Percentiles rank a stretch among this genome's conserved stretches.
Evolutionary conservation across 1,284 basidiomycete species (phyloP).

Genomic region (Apiotrichum gracile): DNA sequence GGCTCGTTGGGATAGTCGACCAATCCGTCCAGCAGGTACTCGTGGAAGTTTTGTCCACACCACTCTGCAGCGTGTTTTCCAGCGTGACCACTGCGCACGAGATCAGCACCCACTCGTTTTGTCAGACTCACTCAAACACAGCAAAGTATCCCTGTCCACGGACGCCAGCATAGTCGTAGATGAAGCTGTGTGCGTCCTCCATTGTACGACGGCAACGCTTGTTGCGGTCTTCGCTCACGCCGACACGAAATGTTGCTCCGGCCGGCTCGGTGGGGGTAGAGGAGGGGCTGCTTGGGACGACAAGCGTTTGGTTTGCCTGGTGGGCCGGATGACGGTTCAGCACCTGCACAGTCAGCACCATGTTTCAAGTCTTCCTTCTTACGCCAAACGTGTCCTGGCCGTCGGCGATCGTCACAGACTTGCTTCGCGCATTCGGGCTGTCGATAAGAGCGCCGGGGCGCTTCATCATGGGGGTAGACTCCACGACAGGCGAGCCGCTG

Average conservation of each 20-base stretch:
- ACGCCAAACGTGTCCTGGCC: slow-evolving; percentile 69
- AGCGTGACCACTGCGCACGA: slow-evolving; percentile 67
- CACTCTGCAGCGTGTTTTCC: slow-evolving; percentile 98
- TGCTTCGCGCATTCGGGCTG: slow-evolving; percentile 62
- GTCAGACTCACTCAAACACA: slow-evolving; percentile 66
- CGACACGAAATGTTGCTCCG: slow-evolving; percentile 57
- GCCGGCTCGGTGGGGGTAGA: background rate
- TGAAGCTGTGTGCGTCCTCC: slow-evolving; percentile 96
- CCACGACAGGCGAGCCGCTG: slow-evolving; percentile 11
- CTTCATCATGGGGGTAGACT: slow-evolving; percentile 6
- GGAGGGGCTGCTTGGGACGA: background rate
- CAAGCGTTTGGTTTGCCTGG: background rate
- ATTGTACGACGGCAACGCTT: slow-evolving; percentile 86
- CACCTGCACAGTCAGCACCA: slow-evolving; percentile 42
- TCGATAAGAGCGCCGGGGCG: slow-evolving; percentile 36
- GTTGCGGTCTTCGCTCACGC: slow-evolving; percentile 76
- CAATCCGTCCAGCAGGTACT: slow-evolving; percentile 52
- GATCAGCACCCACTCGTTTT: background rate
- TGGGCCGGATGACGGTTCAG: slow-evolving; percentile 48
- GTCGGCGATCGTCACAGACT: slow-evolving; percentile 65
- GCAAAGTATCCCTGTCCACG: slow-evolving; percentile 96
- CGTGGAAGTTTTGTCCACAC: slow-evolving; percentile 94
- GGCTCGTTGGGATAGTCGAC: slow-evolving; percentile 45
- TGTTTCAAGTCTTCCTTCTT: slow-evolving; percentile 46
- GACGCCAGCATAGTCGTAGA: slow-evolving; percentile 85